Base-by-base conservation (phyloP, 106 monocot species). In the Posidonia australis region DNA sequence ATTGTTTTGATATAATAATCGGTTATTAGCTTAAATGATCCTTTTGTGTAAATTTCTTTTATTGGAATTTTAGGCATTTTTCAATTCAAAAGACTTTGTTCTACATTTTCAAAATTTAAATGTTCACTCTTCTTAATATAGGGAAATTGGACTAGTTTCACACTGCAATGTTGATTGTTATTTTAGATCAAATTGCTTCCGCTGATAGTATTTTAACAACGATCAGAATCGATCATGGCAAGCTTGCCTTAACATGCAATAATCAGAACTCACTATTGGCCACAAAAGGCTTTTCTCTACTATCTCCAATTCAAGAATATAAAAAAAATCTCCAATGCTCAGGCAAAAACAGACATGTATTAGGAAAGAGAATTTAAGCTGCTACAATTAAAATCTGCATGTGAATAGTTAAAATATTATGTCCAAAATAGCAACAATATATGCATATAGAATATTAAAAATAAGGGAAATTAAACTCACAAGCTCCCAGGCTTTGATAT, bases 401-500 rank as follows among this genome's bases (percentile, higher is more conserved):
- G 54, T 19, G 10, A 0, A 54, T 23, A 54, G 20, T 28, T 57
- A 25, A 57, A 16, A 57, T 17, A 49, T 13, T 49, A n/a, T n/a
- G n/a, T 0, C n/a, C 3, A n/a, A 10, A 49, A n/a, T 49, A 23
- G 10, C 10, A 10, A 53, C n/a, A 53, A 53, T 23, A 53, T 53
- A 36, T 2, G n/a, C 41, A 17, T 30, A 12, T 58, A 48, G 27
- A 47, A 67, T n/a, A 17, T 48, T n/a, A 14, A 53, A 48, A 28
- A 21, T 28, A 32, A 18, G 0, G 9, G 19, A 14, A 22, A 0
- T 19, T 10, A 29, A 17, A 54, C 60, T 36, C 36, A 72, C 63
- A 16, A 72, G 70, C 23, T 70, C 70, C 70, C 59, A 70, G 25
- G 70, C 60, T 26, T 70, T 47, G 46, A 61, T 61, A 42, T 60